Percentiles rank a stretch among this genome's conserved stretches.
Evolutionary conservation across 192 early-diverging fungal genomes (phyloP).

Genomic region (Physocladia obscura): DNA sequence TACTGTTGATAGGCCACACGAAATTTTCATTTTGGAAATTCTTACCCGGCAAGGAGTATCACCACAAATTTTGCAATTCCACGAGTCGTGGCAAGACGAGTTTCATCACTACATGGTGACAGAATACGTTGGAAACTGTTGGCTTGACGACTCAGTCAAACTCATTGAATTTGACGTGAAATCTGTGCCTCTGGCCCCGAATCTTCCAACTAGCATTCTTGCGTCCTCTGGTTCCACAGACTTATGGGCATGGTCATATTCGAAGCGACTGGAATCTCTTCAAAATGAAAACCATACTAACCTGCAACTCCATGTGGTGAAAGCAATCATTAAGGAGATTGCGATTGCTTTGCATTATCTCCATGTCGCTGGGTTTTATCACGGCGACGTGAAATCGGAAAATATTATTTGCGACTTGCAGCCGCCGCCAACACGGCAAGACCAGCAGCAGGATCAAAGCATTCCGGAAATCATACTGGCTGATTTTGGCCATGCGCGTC

Average conservation of each 20-base stretch:
- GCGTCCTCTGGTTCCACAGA: background rate
- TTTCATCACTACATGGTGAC: constrained; percentile 14
- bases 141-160: background rate
- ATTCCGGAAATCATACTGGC: background rate
- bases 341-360: constrained; percentile 42
- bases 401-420: constrained; percentile 43
- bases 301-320: constrained; percentile 11
- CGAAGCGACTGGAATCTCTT: background rate
- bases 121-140: background rate
- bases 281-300: background rate
- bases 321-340: constrained; percentile 45
- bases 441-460: background rate
- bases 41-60: background rate
- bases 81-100: constrained; percentile 16
- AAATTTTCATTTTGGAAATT: background rate
- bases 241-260: constrained; percentile 12
- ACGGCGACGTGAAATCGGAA: constrained; percentile 63
- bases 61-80: background rate
- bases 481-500: constrained; percentile 24
- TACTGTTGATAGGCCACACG: background rate
- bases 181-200: background rate
- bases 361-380: constrained; percentile 45
- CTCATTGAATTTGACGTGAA: background rate
- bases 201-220: background rate
- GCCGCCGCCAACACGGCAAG: background rate